phyloP scores from a whole-genome alignment of 495 filamentous ascomycete species.

The Delitschia confertaspora region DNA sequence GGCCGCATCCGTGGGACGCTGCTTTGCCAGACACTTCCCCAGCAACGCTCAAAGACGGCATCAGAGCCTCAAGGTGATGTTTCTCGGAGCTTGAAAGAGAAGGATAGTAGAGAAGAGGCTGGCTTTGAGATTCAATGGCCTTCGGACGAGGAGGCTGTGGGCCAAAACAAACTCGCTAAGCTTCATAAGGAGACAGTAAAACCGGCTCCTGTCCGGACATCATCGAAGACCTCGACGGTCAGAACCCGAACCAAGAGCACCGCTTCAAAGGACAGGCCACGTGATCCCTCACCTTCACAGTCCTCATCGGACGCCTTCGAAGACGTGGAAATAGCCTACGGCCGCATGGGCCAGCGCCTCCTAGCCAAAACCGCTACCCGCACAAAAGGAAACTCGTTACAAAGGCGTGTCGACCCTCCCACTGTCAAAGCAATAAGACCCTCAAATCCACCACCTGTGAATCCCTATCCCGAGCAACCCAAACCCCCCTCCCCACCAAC shows the following conservation, averaged over 20 bases:
- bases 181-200: background rate
- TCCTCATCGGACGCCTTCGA: conserved; percentile 12
- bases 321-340: conserved; percentile 17
- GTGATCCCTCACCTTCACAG: conserved; percentile 3
- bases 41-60: background rate
- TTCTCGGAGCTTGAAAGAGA: background rate
- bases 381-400: background rate
- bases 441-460: too few species aligned
- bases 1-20: conserved; percentile 12
- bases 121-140: background rate
- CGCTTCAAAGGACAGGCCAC: too few species aligned
- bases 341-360: conserved; percentile 21
- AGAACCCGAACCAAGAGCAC: too few species aligned
- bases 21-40: conserved; percentile 14
- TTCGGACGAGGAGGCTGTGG: conserved; percentile 8
- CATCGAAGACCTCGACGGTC: too few species aligned
- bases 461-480: background rate
- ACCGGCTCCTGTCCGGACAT: background rate
- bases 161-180: too few species aligned
- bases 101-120: background rate
- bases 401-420: background rate
- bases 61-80: background rate
- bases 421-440: background rate
- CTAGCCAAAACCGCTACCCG: background rate
- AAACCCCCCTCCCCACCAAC: background rate